Conservation (phyloP, 2,329 filamentous ascomycete genomes). For the Cryphonectria naterciae region DNA sequence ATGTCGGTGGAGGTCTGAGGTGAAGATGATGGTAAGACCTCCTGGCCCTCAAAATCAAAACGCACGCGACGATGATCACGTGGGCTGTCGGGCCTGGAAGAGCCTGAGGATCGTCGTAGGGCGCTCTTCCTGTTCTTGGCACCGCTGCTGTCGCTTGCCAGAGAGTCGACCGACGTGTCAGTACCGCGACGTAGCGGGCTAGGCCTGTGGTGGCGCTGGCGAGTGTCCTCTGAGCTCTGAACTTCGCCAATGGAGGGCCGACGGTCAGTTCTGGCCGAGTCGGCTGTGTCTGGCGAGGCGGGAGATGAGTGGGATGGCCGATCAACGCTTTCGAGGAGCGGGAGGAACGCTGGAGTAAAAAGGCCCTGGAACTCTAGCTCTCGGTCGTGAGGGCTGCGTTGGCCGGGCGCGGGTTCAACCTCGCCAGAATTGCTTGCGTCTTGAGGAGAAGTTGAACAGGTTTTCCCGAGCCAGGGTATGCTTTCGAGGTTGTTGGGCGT, state of each 20-base stretch:
- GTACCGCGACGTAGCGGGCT: conserved; percentile 45
- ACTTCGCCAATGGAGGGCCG: conserved; percentile 7
- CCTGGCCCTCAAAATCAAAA: conserved; percentile 63
- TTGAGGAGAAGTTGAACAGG: conserved; percentile 45
- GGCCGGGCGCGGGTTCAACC: conserved; percentile 36
- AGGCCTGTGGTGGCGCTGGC: conserved; percentile 29
- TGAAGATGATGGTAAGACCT: conserved; percentile 63
- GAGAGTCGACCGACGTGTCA: conserved; percentile 56
- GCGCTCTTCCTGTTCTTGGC: conserved; percentile 53
- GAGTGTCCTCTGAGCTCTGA: conserved; percentile 12
- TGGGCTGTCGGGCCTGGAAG: conserved; percentile 43
- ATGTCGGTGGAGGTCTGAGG: conserved; percentile 45
- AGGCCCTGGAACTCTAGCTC: conserved; percentile 65
- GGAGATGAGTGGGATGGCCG: conserved; percentile 33
- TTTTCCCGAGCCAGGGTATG: conserved; percentile 33
- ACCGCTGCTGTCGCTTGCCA: conserved; percentile 54
- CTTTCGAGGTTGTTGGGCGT: conserved; percentile 25
- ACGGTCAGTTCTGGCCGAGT: conserved; percentile 22
- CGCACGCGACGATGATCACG: conserved; percentile 60
- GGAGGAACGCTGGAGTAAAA: conserved; percentile 66
- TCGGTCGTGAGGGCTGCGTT: conserved; percentile 53
- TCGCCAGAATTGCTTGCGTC: conserved; percentile 43
- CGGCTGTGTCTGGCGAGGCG: conserved; percentile 28
- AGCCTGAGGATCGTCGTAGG: conserved; percentile 59
- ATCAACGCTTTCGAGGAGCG: conserved; percentile 57